Base-by-base conservation (phyloP, 1,284 basidiomycete species). In the Ganoderma leucocontextum region DNA sequence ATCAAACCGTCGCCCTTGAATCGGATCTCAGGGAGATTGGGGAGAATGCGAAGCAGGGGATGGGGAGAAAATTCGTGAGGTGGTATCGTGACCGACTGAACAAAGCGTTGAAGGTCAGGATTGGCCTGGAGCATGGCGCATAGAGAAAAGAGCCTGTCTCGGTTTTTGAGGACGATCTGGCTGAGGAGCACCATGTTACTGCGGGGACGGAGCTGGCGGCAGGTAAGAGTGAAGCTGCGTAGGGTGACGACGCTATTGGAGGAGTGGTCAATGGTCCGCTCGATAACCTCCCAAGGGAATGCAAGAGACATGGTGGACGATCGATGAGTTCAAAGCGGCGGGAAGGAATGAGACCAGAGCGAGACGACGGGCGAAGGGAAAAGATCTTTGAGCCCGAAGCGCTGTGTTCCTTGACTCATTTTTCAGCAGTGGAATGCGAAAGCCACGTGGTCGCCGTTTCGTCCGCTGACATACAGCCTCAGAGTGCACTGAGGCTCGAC, bases 321-420 rank as follows among this genome's bases (percentile, higher is more conserved):
- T n/a, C n/a, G 13, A 25, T 15, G 49, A 52, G 86, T 94, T 1
- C 84, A 91, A 67, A 93, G 90, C 89, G 7, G 17, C 8, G 4
- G 2, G n/a, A 47, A 4, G n/a, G 44, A 47, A 19, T n/a, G n/a
- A 22, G 22, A 47, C 44, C n/a, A n/a, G n/a, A n/a, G n/a, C n/a
- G n/a, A n/a, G 44, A 47, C 44, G 13, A 2, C 2, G 15, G 41
- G 41, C 41, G 15, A 42, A 15, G 15, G 41, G 41, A 42, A 42
- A 42, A 15, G 41, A 17, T 2, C 41, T 3, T 15, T 12, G 41
- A 42, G 13, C 13, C 2, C 41, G 15, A 42, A 42, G 41, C 41
- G 41, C 41, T 7, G 41, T 42, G 41, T 2, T 42, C 41, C 41
- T 42, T 15, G 41, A n/a, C n/a, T n/a, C n/a, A n/a, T n/a, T 42